These are phyloP conservation scores for Cladosporium cucumerinum DNA, from an alignment of 2,329 filamentous ascomycete genomes.

Conservation along the genomic window DNA sequence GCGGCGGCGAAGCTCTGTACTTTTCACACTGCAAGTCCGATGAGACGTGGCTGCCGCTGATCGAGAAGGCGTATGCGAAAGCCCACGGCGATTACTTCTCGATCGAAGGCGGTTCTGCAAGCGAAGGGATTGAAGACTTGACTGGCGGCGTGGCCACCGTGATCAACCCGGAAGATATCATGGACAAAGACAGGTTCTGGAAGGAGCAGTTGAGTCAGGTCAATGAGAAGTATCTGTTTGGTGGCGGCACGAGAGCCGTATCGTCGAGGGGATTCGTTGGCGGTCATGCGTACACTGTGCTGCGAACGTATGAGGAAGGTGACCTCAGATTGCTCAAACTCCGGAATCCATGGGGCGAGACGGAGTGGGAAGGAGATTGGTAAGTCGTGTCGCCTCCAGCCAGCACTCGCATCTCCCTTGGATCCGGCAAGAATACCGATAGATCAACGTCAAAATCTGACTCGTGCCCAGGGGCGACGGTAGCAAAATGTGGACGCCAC, in stretches of 20 bases:
- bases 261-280: conserved; percentile 54
- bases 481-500: conserved; percentile 77
- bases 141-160: conserved; percentile 67
- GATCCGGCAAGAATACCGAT: neutral
- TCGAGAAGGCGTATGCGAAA: conserved; percentile 83
- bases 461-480: conserved; percentile 56
- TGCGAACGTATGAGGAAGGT: conserved; percentile 44
- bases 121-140: conserved; percentile 57
- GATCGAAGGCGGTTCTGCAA: conserved; percentile 71
- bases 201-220: conserved; percentile 74
- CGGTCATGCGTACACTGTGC: conserved; percentile 60
- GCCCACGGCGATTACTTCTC: conserved; percentile 75
- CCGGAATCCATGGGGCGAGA: conserved; percentile 77
- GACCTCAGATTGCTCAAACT: conserved; percentile 47
- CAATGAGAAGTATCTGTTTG: conserved; percentile 75
- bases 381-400: neutral
- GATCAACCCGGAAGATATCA: conserved; percentile 65
- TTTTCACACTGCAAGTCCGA: conserved; percentile 75
- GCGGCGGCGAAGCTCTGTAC: conserved; percentile 71
- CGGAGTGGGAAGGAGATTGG: conserved; percentile 80
- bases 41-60: conserved; percentile 76
- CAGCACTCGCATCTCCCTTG: too few relatives aligned
- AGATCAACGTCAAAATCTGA: neutral
- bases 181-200: conserved; percentile 82
- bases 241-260: conserved; percentile 51